phyloP scores from a whole-genome alignment of 2,329 filamentous ascomycete genomes.

The Camptophora hylomeconis region DNA sequence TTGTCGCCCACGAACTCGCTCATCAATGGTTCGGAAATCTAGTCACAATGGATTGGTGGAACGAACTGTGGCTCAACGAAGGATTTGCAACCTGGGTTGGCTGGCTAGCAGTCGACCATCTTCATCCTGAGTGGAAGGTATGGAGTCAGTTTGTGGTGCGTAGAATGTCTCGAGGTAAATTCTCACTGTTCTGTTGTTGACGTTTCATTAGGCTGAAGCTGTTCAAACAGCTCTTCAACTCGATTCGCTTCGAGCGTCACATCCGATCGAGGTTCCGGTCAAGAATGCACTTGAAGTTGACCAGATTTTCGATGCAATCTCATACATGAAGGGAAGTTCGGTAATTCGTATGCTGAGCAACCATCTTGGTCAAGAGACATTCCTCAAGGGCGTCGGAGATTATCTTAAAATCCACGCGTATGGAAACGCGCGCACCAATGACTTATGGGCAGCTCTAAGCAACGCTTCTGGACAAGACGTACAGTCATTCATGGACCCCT shows the following conservation, averaged over 20 bases:
- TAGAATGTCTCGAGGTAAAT: slow-evolving; percentile 43
- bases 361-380: slow-evolving; percentile 75
- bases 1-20: slow-evolving; percentile 94
- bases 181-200: slow-evolving; percentile 24
- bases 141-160: slow-evolving; percentile 89
- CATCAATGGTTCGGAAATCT: slow-evolving; percentile 95
- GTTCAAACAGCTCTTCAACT: slow-evolving; percentile 85
- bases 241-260: slow-evolving; percentile 79
- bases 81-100: slow-evolving; percentile 98
- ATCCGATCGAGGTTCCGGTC: slow-evolving; percentile 92
- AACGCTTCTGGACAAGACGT: slow-evolving; percentile 82
- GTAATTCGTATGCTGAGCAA: slow-evolving; percentile 92
- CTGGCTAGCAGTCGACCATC: slow-evolving; percentile 80
- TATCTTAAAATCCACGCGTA: slow-evolving; percentile 86
- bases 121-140: slow-evolving; percentile 94
- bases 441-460: slow-evolving; percentile 79
- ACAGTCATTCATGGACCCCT: slow-evolving; percentile 75
- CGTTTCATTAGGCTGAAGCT: slow-evolving; percentile 56
- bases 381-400: slow-evolving; percentile 76
- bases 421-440: slow-evolving; percentile 75
- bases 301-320: slow-evolving; percentile 95
- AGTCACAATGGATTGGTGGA: slow-evolving; percentile 93
- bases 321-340: slow-evolving; percentile 91
- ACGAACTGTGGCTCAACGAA: slow-evolving; percentile 86
- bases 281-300: slow-evolving; percentile 89